Conservation (phyloP, 306 rosid species). For the Trichosanthes truncata region DNA sequence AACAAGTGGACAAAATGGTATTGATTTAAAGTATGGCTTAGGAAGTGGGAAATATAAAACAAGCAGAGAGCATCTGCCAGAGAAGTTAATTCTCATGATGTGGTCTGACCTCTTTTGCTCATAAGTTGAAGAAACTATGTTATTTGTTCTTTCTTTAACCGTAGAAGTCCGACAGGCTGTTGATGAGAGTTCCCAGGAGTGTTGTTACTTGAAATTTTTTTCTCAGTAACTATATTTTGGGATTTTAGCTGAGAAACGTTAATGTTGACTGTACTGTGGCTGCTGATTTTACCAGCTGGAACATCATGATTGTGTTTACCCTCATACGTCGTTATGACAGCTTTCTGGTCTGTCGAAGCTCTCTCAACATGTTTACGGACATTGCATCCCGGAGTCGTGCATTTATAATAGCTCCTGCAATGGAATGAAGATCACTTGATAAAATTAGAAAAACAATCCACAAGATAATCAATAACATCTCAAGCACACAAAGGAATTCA, state of each 20-base stretch:
- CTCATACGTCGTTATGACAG: slow-evolving; percentile 84
- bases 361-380: slow-evolving; percentile 89
- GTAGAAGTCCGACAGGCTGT: slow-evolving; percentile 40
- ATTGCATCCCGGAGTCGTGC: slow-evolving; percentile 67
- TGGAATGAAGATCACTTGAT: background rate
- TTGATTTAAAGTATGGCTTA: background rate
- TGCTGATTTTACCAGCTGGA: slow-evolving; percentile 62
- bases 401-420: slow-evolving; percentile 84
- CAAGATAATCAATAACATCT: background rate
- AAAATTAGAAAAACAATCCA: background rate
- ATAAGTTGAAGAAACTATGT: slow-evolving; percentile 23
- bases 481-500: background rate
- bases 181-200: slow-evolving; percentile 24
- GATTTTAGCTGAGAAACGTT: slow-evolving; percentile 30
- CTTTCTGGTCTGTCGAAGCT: slow-evolving; percentile 77
- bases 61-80: slow-evolving; percentile 12
- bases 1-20: slow-evolving; percentile 2
- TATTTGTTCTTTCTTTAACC: slow-evolving; percentile 64
- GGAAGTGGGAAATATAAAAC: background rate
- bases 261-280: slow-evolving; percentile 48
- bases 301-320: slow-evolving; percentile 85
- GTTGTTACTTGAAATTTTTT: background rate
- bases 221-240: slow-evolving; percentile 24
- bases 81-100: slow-evolving; percentile 3
- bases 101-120: slow-evolving; percentile 10